phyloP scores from a whole-genome alignment of 192 early-diverging fungal species.

The Rhizophagus prolifer region DNA sequence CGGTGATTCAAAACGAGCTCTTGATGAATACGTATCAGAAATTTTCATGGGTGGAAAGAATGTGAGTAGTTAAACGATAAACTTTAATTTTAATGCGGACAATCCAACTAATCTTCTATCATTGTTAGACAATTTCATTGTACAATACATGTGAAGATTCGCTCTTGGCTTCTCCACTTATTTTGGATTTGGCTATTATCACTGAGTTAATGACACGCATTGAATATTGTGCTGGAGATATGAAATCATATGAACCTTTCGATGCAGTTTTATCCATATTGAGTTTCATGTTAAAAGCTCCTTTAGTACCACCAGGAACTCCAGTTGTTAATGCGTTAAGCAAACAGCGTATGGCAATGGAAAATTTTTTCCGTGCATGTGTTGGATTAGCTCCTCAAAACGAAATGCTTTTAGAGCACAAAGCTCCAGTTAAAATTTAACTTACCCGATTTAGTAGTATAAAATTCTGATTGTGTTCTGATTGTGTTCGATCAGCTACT shows the following conservation, averaged over 20 bases:
- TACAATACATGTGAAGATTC: constrained; percentile 99
- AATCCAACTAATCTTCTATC: not conserved
- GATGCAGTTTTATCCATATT: constrained; percentile 94
- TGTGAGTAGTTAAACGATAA: constrained; percentile 11
- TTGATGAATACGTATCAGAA: constrained; percentile 98
- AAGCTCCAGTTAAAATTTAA: constrained; percentile 41
- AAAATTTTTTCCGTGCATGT: constrained; percentile 97
- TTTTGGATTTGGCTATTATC: constrained; percentile 93
- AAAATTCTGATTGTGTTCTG: too few species aligned
- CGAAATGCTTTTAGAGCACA: constrained; percentile 96
- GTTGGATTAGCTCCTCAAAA: constrained; percentile 93
- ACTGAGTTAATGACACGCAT: constrained; percentile 98
- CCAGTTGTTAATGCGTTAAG: constrained; percentile 95
- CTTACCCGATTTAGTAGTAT: not conserved
- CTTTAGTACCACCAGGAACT: constrained; percentile 87
- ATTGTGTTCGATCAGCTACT: too few species aligned
- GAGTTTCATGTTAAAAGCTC: constrained; percentile 95
- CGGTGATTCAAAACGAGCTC: constrained; percentile 95
- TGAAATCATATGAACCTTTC: constrained; percentile 80
- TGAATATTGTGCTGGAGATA: constrained; percentile 78
- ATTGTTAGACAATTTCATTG: constrained; percentile 81
- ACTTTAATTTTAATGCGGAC: not conserved
- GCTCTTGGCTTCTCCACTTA: constrained; percentile 94
- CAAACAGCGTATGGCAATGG: constrained; percentile 95
- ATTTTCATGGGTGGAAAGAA: constrained; percentile 98